These are phyloP conservation scores for Yamadazyma songkhlaensis DNA, from an alignment of 1,139 yeast species.

Conservation along the genomic window DNA sequence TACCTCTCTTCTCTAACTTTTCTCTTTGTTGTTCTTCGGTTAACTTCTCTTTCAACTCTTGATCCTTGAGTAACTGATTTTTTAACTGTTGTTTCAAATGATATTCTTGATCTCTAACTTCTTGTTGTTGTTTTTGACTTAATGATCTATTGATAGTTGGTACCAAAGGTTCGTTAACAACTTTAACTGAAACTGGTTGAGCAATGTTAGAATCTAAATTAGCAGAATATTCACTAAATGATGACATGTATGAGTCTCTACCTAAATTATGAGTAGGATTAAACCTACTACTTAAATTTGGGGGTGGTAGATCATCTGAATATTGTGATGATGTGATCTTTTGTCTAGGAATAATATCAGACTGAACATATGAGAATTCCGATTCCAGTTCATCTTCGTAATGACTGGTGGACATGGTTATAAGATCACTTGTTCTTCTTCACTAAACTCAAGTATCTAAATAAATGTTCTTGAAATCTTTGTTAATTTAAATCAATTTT, in stretches of 20 bases:
- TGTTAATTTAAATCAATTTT: background rate
- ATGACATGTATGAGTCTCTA: conserved; percentile 26
- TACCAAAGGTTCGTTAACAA: conserved; percentile 17
- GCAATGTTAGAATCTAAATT: conserved; percentile 15
- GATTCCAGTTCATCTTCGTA: conserved; percentile 7
- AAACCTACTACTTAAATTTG: background rate
- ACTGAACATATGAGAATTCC: conserved; percentile 8
- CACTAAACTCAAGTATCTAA: background rate
- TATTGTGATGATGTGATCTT: conserved; percentile 5
- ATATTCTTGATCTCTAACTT: background rate
- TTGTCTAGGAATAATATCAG: conserved; percentile 4
- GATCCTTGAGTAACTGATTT: background rate
- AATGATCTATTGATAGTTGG: conserved; percentile 15
- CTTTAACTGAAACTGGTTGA: conserved; percentile 23
- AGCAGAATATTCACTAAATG: conserved; percentile 30
- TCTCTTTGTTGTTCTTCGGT: conserved; percentile 6
- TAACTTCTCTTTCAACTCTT: background rate
- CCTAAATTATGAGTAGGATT: background rate
- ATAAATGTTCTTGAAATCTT: background rate
- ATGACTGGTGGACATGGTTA: conserved; percentile 6
- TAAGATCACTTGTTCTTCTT: background rate
- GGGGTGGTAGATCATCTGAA: conserved; percentile 4
- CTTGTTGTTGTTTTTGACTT: conserved; percentile 8
- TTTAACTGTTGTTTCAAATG: too few relatives aligned
- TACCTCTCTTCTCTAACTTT: background rate